Evolutionary conservation across 192 early-diverging fungal genomes (phyloP).

Genomic region (Rhizophagus sp.): DNA sequence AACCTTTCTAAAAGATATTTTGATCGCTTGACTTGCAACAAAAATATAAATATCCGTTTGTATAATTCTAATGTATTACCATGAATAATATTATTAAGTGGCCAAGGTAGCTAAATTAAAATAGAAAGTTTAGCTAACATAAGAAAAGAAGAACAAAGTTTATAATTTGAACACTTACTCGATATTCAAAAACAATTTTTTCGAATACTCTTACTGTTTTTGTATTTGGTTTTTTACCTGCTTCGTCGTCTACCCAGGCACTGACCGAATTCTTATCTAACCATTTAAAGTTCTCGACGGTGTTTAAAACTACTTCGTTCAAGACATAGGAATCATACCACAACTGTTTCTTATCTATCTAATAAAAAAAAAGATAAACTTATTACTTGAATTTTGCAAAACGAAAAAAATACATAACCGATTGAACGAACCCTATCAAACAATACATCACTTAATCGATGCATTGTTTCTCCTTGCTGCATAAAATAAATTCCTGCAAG

Average conservation of each 20-base stretch:
- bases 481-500: conserved; percentile 43
- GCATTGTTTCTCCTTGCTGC: conserved; percentile 44
- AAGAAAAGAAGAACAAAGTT: neutral
- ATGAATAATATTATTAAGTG: conserved; percentile 41
- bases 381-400: neutral
- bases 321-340: conserved; percentile 41
- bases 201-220: conserved; percentile 30
- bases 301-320: conserved; percentile 36
- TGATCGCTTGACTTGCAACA: conserved; percentile 40
- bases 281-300: conserved; percentile 14
- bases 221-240: conserved; percentile 23
- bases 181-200: conserved; percentile 29
- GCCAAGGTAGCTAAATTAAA: conserved; percentile 39
- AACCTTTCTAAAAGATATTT: conserved; percentile 42
- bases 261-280: conserved; percentile 31
- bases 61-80: conserved; percentile 28
- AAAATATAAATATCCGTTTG: conserved; percentile 33
- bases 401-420: neutral
- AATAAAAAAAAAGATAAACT: neutral
- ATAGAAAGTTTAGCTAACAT: neutral
- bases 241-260: conserved; percentile 29
- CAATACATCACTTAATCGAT: conserved; percentile 36
- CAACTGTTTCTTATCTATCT: conserved; percentile 41
- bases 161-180: neutral
- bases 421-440: conserved; percentile 30